Base-by-base conservation (phyloP, 2,329 filamentous ascomycete species). In the Penicillium verrucosum region DNA sequence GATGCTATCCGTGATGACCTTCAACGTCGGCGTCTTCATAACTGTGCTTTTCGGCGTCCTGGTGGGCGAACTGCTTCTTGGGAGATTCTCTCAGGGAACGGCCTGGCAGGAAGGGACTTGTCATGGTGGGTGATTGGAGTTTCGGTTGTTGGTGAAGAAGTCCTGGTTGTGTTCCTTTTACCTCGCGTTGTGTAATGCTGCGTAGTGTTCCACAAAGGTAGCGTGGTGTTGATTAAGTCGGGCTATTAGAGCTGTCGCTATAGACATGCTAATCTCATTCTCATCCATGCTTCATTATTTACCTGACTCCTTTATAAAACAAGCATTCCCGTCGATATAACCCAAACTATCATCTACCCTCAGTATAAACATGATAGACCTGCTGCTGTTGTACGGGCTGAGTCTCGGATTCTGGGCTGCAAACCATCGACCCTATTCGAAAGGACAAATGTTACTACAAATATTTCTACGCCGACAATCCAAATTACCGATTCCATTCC, bases 1-100 rank as follows among this genome's bases (percentile, higher is more conserved):
- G n/a, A 57, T 57, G 54, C n/a, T 57, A 8, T 51, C 36, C 4
- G 43, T 57, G 6, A 57, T 57, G 54, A 54, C 27, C 1, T 48
- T 47, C 23, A 57, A 57, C 30, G 12, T 53, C 18, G 54, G 54
- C 3, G 50, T 57, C 23, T 54, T 57, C n/a, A 5, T 42, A 16
- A 4, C 37, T 11, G 37, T 54, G 14, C 16, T 54, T 36, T 45
- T 43, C 1, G 54, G 54, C 4, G 32, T 54, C 3, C 12, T 57
- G 4, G 38, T 44, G n/a, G 54, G 54, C 4, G 54, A 57, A 18
- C 25, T 57, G 11, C 7, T 37, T 27, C n/a, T 57, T 36, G 54
- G 43, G 3, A 43, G 54, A 38, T 57, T 57, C 18, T 48, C 36
- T 21, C 30, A 40, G 42, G 49, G 50, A 23, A 47, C 30, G 14